Evolutionary conservation across 345 rosid species (phyloP), one percentile per base, ranked within the genome.

Genomic region (Lepidium sativum): DNA sequence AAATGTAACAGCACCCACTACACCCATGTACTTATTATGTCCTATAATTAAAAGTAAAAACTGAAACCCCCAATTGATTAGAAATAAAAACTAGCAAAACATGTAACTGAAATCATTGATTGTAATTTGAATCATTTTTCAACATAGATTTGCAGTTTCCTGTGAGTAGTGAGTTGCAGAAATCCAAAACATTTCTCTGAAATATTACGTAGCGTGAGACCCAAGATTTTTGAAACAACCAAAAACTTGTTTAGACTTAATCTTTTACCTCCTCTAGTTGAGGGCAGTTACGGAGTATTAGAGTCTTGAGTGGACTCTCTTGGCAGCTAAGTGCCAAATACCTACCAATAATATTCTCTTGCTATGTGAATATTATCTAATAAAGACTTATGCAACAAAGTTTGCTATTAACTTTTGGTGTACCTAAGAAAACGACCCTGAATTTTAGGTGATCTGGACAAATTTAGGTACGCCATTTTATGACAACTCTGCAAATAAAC

Each of bases 391-490:
- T 3, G 9, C 5, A 11, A 2, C 9, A 62, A 43, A 17, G 14
- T 33, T 11, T 34, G 6, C 18, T 10, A 18, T 11, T 13, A 37
- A 54, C 10, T 32, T 34, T 45, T 48, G n/a, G 15, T 41, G 23
- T 54, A 86, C 98, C 96, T 83, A 72, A 91, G 73, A 84, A 91
- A 88, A 56, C 69, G 79, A 60, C 98, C 98, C 9, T 85, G 83
- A 49, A 88, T 80, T 9, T 79, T 79, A 69, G 84, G 81, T 3
- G 91, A 82, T 7, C 86, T 76, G 21, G 98, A 84, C 63, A 91
- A 83, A 77, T 91, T 95, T 62, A 84, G 77, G 81, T 84, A 81
- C 54, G 77, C 79, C 51, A 91, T 73, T 69, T 81, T 86, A 43
- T 70, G 82, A 45, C 76, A 78, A 71, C 88, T 91, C 98, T 88